Conservation (phyloP, 805 yeast species). For the Candida ulmi region DNA sequence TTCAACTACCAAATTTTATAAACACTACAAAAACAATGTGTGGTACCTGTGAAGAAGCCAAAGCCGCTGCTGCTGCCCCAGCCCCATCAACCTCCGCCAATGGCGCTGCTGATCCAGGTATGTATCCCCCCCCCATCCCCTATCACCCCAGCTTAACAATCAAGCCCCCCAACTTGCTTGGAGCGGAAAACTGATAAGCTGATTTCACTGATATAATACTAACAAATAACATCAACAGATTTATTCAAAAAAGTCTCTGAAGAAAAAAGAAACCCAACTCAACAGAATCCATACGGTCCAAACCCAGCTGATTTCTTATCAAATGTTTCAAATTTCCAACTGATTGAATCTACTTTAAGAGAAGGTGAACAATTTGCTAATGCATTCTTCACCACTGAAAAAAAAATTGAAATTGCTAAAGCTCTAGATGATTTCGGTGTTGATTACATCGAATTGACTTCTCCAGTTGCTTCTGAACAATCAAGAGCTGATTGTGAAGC, state of each 20-base stretch:
- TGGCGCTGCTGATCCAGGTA: conserved; percentile 10
- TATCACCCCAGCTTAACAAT: not conserved
- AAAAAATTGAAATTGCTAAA: conserved; percentile 94
- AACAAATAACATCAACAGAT: conserved; percentile 8
- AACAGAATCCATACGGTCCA: conserved; percentile 85
- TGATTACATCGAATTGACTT: conserved; percentile 94
- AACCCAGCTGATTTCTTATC: conserved; percentile 90
- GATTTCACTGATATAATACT: no score
- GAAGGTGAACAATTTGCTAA: conserved; percentile 99
- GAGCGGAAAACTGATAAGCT: no score
- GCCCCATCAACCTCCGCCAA: not conserved
- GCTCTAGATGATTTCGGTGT: conserved; percentile 98
- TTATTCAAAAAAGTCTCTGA: conserved; percentile 41
- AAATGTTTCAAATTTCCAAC: conserved; percentile 81
- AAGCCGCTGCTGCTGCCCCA: conserved; percentile 5
- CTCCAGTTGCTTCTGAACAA: conserved; percentile 97
- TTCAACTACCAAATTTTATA: not conserved
- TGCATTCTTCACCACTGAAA: conserved; percentile 90
- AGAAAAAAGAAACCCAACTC: conserved; percentile 31
- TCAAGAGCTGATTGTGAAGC: conserved; percentile 93
- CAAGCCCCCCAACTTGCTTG: no score
- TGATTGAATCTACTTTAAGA: conserved; percentile 92
- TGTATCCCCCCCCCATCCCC: not conserved
- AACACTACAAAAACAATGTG: conserved; percentile 13
- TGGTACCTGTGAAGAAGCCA: conserved; percentile 21